Conservation (phyloP, 306 rosid species). For the Begonia fuchsioides region DNA sequence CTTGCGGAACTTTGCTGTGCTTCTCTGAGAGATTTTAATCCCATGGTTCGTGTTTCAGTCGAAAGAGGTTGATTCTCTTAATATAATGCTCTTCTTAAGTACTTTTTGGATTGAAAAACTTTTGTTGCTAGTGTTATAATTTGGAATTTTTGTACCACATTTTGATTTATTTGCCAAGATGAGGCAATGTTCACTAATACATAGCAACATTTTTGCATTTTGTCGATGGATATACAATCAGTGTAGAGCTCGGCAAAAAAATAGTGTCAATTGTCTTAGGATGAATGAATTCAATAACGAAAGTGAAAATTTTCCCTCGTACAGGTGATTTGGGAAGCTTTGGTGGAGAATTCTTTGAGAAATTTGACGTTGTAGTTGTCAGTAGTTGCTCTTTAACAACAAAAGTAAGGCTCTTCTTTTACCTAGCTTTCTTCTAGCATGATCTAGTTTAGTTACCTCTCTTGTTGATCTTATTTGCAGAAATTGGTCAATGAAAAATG, state of each 20-base stretch:
- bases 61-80: constrained; percentile 40
- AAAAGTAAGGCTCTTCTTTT: constrained; percentile 29
- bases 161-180: no score
- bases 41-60: constrained; percentile 86
- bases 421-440: background rate
- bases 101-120: constrained; percentile 1
- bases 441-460: background rate
- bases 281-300: no score
- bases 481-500: constrained; percentile 70
- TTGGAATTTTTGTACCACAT: no score
- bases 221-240: no score
- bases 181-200: no score
- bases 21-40: constrained; percentile 88
- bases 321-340: constrained; percentile 69
- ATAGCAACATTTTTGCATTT: no score
- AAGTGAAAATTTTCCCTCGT: background rate
- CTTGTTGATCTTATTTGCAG: constrained; percentile 23
- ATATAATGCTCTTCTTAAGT: background rate
- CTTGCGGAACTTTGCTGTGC: constrained; percentile 73
- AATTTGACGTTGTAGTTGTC: constrained; percentile 70
- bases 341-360: constrained; percentile 48
- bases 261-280: background rate
- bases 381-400: constrained; percentile 65
- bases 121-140: background rate
- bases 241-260: background rate